Evolutionary conservation across 1,284 basidiomycete species (phyloP), one percentile per base, ranked within the genome.

Genomic region (Salmacisia buchloeana): DNA sequence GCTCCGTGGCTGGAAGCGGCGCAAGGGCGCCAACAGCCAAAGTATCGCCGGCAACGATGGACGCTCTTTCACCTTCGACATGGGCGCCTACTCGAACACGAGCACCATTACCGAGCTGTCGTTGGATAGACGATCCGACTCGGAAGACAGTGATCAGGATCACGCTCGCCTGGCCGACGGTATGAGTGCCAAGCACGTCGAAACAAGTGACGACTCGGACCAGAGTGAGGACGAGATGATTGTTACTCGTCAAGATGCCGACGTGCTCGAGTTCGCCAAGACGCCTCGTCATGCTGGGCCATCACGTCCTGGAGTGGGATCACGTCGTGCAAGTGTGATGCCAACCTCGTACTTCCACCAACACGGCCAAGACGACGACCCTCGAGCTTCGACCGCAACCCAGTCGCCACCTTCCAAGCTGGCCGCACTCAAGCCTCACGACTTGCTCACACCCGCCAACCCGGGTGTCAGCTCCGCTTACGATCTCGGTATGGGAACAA

Each of bases 231-330:
- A 68, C 7, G 76, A 77, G 25, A 68, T 79, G 62, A 64, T 78
- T 34, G 74, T 79, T 9, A 79, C 77, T 3, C 69, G 68, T 27
- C 77, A 71, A 27, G 70, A 67, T 4, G 64, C 66, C 23, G 77
- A 79, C 56, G 73, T 79, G 35, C 64, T 79, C 54, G 75, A 78
- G 45, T 74, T 79, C 25, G 69, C 76, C 25, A 41, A 34, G 21
- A 54, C 62, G 3, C 52, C 35, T 5, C 34, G 54, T 38, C 12
- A 15, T n/a, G 41, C 13, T 25, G 31, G 31, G 18, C 54, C 54
- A 21, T 23, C 21, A 7, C 45, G 45, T 9, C 45, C n/a, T 27
- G 45, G 25, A 49, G 9, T 49, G 45, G 23, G n/a, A 9, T 2
- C 18, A 21, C 46, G 34, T n/a, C 41, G 18, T n/a, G 6, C 18